Evolutionary conservation across 495 filamentous ascomycete genomes (phyloP).

Genomic region (Talaromyces proteolyticus): DNA sequence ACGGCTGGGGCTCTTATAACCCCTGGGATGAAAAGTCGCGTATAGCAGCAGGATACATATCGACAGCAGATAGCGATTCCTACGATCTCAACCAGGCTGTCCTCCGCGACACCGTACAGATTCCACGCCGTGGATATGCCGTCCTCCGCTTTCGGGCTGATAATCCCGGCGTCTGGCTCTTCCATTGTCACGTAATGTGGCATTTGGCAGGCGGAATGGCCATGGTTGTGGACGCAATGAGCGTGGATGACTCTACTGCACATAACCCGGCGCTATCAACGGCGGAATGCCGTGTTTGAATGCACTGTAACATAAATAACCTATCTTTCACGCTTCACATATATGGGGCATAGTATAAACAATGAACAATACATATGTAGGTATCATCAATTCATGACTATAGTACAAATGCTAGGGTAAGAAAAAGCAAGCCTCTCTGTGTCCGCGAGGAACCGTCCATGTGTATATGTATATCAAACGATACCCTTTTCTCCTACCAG

Average conservation of each 20-base stretch:
- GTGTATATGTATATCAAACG: too few relatives aligned
- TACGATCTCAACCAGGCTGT: slow-evolving; percentile 23
- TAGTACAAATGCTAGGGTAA: too few relatives aligned
- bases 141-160: slow-evolving; percentile 61
- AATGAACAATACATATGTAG: too few relatives aligned
- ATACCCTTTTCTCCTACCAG: too few relatives aligned
- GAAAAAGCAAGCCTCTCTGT: too few relatives aligned
- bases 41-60: not conserved
- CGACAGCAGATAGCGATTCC: slow-evolving; percentile 19
- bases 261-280: not conserved
- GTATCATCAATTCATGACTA: too few relatives aligned
- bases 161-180: slow-evolving; percentile 55
- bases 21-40: slow-evolving; percentile 29
- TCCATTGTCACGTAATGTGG: slow-evolving; percentile 65
- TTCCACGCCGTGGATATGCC: slow-evolving; percentile 51
- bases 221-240: slow-evolving; percentile 30
- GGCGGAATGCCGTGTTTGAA: not conserved
- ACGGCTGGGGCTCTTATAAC: slow-evolving; percentile 38
- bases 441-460: too few relatives aligned
- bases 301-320: too few relatives aligned
- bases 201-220: slow-evolving; percentile 47
- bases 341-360: too few relatives aligned
- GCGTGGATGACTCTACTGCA: not conserved
- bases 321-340: too few relatives aligned
- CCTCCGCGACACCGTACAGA: slow-evolving; percentile 49